Conservation (phyloP, 352 stramenopile genomes). For the Globisporangium okanoganense region DNA sequence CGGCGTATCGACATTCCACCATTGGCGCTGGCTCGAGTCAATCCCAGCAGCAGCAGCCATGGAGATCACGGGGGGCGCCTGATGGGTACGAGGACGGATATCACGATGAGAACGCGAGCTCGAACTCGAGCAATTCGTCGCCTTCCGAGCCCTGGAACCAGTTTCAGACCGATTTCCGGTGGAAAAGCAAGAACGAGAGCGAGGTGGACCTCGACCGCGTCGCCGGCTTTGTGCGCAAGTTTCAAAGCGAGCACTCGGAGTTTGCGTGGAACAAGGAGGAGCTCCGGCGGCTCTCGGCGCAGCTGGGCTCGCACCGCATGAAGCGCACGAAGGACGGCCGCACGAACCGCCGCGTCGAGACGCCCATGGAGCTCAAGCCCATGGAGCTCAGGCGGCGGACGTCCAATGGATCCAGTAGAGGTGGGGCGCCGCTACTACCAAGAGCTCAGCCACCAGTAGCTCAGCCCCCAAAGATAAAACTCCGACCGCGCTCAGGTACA, state of each 20-base stretch:
- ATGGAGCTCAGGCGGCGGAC: background rate
- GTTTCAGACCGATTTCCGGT: background rate
- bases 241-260: constrained; percentile 15
- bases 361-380: constrained; percentile 7
- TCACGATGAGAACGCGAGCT: background rate
- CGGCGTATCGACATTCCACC: background rate
- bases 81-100: background rate
- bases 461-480: background rate
- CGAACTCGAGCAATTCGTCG: constrained; percentile 8
- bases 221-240: constrained; percentile 24
- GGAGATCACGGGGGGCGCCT: background rate
- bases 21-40: background rate
- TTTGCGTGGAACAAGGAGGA: constrained; percentile 39
- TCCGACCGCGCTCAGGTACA: constrained; percentile 4
- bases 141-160: constrained; percentile 2
- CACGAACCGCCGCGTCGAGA: constrained; percentile 13
- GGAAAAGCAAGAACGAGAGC: constrained; percentile 6
- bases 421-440: background rate
- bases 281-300: constrained; percentile 23
- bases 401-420: background rate
- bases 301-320: constrained; percentile 19
- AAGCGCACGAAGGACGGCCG: constrained; percentile 18
- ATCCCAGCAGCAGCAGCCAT: background rate
- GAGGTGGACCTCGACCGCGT: constrained; percentile 24
- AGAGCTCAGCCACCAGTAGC: background rate